Evolutionary conservation across 2,329 filamentous ascomycete species (phyloP), one percentile per base, ranked within the genome.

Genomic region (Capronia epimyces): DNA sequence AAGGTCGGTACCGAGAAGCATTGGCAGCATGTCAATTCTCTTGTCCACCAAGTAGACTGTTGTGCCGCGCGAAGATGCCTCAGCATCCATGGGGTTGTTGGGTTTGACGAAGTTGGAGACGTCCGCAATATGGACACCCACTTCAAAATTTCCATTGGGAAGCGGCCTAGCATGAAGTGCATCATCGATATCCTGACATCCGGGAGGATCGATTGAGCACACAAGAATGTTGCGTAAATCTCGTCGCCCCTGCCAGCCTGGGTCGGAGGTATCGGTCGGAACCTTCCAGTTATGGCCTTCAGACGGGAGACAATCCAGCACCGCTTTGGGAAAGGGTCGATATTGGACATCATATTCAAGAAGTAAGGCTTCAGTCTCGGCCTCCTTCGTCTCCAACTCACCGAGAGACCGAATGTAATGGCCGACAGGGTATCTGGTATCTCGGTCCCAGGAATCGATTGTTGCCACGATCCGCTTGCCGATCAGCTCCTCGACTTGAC

Each of bases 21-120:
- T 90, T 1, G 94, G 94, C 68, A 98, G 78, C 94, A 98, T 98
- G 74, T 98, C 94, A 63, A 98, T 98, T 63, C 93, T 89, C 76
- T 98, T 98, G 70, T 98, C 93, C 2, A 98, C 93, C 13, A 98
- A 76, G 67, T 98, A 98, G 22, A 98, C 93, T 0, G 91, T 97
- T 3, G 93, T 97, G 56, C 93, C 93, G 63, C 93, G 85, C 64
- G 95, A 82, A 65, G 89, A 93, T 2, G 93, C 93, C 71, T 98
- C 93, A 42, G 83, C 81, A 66, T 98, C 94, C 93, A 98, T 98
- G 47, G 93, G 86, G 64, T 91, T 98, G 68, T 87, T 89, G 21
- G 94, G 90, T 70, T 93, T 95, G 63, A 98, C 93, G 65, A 98
- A 98, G 71, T 98, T 87, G 8, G 93, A 97, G n/a, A 98, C 93